Conservation (phyloP, 306 rosid species). For the Pueraria montana region DNA sequence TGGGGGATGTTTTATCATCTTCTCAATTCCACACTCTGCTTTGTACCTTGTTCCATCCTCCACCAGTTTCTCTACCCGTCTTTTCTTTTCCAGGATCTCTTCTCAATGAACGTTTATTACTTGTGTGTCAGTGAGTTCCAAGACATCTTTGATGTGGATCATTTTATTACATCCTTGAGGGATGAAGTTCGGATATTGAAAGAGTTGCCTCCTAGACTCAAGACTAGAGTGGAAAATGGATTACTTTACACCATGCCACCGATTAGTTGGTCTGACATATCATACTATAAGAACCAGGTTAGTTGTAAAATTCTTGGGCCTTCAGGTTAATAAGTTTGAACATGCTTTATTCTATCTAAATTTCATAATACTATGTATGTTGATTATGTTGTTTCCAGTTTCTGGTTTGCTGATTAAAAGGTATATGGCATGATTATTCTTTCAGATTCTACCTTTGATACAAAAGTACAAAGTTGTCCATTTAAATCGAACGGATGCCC, state of each 20-base stretch:
- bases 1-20: background rate
- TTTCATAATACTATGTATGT: background rate
- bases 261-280: constrained; percentile 93
- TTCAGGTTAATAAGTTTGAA: constrained; percentile 16
- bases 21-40: background rate
- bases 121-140: constrained; percentile 81
- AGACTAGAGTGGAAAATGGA: constrained; percentile 77
- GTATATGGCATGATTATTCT: constrained; percentile 22
- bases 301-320: constrained; percentile 27
- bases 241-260: constrained; percentile 89
- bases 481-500: constrained; percentile 90
- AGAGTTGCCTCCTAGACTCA: constrained; percentile 93
- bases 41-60: background rate
- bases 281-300: constrained; percentile 85
- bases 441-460: constrained; percentile 88
- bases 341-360: background rate
- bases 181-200: constrained; percentile 93
- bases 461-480: constrained; percentile 90
- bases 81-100: background rate
- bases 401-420: constrained; percentile 35
- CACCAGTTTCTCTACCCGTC: background rate
- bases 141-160: constrained; percentile 92
- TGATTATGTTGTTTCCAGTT: constrained; percentile 4
- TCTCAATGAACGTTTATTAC: constrained; percentile 4
- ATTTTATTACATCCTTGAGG: constrained; percentile 92